Conservation (phyloP, 805 yeast species). For the Metschnikowia arizonensis region DNA sequence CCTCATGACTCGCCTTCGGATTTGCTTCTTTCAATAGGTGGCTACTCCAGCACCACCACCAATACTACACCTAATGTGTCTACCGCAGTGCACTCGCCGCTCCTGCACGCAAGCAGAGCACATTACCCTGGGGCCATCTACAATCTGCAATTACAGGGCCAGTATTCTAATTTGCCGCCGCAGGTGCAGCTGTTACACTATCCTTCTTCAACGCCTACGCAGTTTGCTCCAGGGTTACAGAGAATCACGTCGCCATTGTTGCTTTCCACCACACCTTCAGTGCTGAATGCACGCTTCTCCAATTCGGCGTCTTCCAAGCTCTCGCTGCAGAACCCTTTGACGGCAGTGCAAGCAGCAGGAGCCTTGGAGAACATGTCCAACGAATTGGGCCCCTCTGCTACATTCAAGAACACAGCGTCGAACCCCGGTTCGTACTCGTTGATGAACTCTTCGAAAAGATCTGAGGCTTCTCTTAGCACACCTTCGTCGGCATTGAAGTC, state of each 20-base stretch:
- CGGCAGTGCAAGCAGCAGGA: slow-evolving; percentile 39
- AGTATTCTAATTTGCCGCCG: slow-evolving; percentile 21
- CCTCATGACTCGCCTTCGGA: slow-evolving; percentile 13
- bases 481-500: slow-evolving; percentile 36
- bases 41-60: slow-evolving; percentile 1
- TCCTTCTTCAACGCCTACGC: slow-evolving; percentile 67
- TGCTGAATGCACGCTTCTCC: slow-evolving; percentile 36
- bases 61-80: slow-evolving; percentile 1
- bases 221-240: slow-evolving; percentile 61
- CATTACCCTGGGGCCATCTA: slow-evolving; percentile 9
- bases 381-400: slow-evolving; percentile 43
- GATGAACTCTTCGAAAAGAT: slow-evolving; percentile 20
- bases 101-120: slow-evolving; percentile 11
- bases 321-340: slow-evolving; percentile 15
- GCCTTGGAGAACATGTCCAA: slow-evolving; percentile 43
- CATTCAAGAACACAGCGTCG: slow-evolving; percentile 27
- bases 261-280: slow-evolving; percentile 47
- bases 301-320: slow-evolving; percentile 11
- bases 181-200: slow-evolving; percentile 56
- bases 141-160: slow-evolving; percentile 17
- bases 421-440: slow-evolving; percentile 25
- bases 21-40: slow-evolving; percentile 3
- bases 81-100: slow-evolving; percentile 15
- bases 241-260: slow-evolving; percentile 63
- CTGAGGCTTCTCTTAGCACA: slow-evolving; percentile 24